Evolutionary conservation across 1,139 yeast genomes (phyloP).

Genomic region (Pneumocystis sp.): DNA sequence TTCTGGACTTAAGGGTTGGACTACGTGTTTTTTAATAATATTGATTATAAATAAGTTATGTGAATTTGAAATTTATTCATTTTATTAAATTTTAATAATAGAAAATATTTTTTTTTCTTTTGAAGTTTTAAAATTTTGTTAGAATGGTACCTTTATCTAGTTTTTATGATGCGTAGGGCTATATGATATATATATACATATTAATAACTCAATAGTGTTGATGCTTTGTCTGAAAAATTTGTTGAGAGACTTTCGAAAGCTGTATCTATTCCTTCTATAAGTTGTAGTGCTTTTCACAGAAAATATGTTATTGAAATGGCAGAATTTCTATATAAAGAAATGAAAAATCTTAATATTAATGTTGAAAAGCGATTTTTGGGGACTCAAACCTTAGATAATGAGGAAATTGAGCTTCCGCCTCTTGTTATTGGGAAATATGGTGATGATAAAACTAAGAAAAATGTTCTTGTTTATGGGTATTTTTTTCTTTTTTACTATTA

Average conservation of each 20-base stretch:
- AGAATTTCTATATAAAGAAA: conserved; percentile 55
- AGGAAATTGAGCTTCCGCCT: conserved; percentile 70
- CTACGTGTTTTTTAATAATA: neutral
- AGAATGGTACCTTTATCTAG: conserved; percentile 6
- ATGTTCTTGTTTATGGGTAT: conserved; percentile 85
- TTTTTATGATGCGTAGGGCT: conserved; percentile 16
- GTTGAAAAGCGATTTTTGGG: conserved; percentile 69
- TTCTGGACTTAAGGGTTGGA: neutral
- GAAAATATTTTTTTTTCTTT: neutral
- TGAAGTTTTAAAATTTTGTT: neutral
- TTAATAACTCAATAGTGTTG: conserved; percentile 3
- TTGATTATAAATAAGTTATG: too few relatives aligned
- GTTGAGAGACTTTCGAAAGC: conserved; percentile 45
- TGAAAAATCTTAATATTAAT: conserved; percentile 53
- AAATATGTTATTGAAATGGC: conserved; percentile 80
- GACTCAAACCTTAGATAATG: conserved; percentile 60
- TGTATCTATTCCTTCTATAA: conserved; percentile 86
- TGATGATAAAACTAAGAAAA: conserved; percentile 61
- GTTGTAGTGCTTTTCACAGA: conserved; percentile 75
- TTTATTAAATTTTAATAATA: neutral
- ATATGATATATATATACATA: neutral
- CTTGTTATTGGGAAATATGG: conserved; percentile 82
- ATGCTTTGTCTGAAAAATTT: conserved; percentile 15
- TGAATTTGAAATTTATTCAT: too few relatives aligned
- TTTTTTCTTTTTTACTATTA: neutral